These are phyloP conservation scores for Tricholoma saponaceum DNA, from an alignment of 768 basidiomycete genomes.

Conservation along the genomic window DNA sequence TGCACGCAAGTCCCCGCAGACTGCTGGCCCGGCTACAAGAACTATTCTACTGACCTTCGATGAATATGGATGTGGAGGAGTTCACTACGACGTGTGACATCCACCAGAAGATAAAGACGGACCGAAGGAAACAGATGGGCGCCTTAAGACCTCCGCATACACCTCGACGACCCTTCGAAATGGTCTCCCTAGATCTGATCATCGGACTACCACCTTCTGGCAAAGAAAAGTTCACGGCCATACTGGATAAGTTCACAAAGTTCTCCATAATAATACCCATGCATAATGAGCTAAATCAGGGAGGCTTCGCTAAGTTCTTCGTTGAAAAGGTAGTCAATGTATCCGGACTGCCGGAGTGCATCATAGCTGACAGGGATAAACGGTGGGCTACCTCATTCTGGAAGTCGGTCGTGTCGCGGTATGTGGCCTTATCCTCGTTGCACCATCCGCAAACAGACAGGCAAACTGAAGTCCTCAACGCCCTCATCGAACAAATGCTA, in stretches of 20 bases:
- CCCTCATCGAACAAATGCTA: too few relatives aligned
- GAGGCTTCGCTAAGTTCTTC: constrained; percentile 20
- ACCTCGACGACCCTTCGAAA: constrained; percentile 16
- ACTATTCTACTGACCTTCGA: constrained; percentile 1
- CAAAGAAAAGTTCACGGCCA: constrained; percentile 8
- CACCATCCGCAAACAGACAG: too few relatives aligned
- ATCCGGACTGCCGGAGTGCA: constrained; percentile 17
- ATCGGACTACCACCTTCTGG: constrained; percentile 18
- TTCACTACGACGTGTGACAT: constrained; percentile 16
- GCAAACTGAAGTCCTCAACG: too few relatives aligned
- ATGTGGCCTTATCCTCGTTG: constrained; percentile 25
- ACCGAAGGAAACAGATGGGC: constrained; percentile 11
- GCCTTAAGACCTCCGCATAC: constrained; percentile 17
- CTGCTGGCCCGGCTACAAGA: constrained; percentile 5
- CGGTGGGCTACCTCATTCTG: constrained; percentile 23
- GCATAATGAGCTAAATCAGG: constrained; percentile 9
- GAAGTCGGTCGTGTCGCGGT: constrained; percentile 12
- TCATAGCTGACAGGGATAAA: constrained; percentile 7
- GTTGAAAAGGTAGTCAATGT: constrained; percentile 3
- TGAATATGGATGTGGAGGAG: constrained; percentile 8
- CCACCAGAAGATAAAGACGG: constrained; percentile 22
- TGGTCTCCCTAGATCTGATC: constrained; percentile 19
- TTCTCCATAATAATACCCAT: constrained; percentile 15
- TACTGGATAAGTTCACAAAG: constrained; percentile 22
- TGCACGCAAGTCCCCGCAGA: too few relatives aligned